These are phyloP conservation scores for Ascodesmis nigricans DNA, from an alignment of 495 filamentous ascomycete genomes.

Conservation along the genomic window DNA sequence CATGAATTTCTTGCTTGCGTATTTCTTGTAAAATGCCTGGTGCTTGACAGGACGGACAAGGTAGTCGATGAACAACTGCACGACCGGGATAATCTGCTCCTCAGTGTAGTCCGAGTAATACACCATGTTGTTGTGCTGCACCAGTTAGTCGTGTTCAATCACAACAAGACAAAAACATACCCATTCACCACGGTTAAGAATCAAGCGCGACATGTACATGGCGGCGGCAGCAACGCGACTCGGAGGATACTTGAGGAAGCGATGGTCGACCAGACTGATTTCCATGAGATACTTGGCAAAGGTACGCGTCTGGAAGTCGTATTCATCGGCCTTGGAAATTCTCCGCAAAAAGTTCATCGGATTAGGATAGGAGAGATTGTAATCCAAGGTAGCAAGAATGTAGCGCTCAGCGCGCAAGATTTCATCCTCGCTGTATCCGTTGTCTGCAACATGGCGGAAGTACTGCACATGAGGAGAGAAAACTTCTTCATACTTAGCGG, in stretches of 20 bases:
- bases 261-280: conserved; percentile 82
- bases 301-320: conserved; percentile 91
- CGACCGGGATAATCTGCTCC: conserved; percentile 76
- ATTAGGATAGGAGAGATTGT: conserved; percentile 95
- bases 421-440: conserved; percentile 86
- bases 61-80: conserved; percentile 88
- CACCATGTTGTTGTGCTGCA: conserved; percentile 62
- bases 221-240: conserved; percentile 77
- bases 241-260: conserved; percentile 66
- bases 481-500: conserved; percentile 96
- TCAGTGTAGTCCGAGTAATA: conserved; percentile 89
- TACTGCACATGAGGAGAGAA: conserved; percentile 89
- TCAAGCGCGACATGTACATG: conserved; percentile 85
- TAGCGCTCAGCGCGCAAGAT: conserved; percentile 94
- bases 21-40: conserved; percentile 98
- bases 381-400: conserved; percentile 71
- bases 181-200: conserved; percentile 76
- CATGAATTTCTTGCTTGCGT: conserved; percentile 93
- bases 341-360: conserved; percentile 98
- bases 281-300: conserved; percentile 97
- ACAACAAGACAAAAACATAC: conserved; percentile 29
- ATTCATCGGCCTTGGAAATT: conserved; percentile 96
- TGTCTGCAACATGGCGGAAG: conserved; percentile 90
- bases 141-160: conserved; percentile 6
- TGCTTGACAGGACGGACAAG: conserved; percentile 69